Evolutionary conservation across 164 flowering plant species (phyloP), one percentile per base, ranked within the genome.

Genomic region (Dillenia suffruticosa): DNA sequence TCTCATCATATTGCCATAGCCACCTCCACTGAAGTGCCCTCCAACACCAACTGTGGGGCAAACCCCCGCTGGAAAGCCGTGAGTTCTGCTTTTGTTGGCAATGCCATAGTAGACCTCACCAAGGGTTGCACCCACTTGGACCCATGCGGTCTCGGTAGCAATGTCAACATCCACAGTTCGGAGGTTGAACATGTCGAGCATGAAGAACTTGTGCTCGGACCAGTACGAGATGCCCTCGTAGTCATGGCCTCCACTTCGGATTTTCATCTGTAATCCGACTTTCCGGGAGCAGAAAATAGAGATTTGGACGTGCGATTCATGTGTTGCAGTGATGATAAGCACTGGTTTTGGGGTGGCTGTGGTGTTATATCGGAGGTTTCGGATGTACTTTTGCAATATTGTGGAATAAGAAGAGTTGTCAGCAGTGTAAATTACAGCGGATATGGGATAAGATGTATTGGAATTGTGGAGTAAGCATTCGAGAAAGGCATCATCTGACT

Each of bases 241-340:
- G 44, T 68, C 72, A 40, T 68, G 72, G 9, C 72, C 72, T 15
- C 55, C 55, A 52, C 55, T 52, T 52, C 55, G 22, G 32, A 15
- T 52, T 52, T 22, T 52, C 22, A 52, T 17, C 17, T 52, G 55
- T 6, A 52, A 0, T 9, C 22, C 55, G 5, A 5, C 3, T 9
- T 1, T 58, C 49, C 14, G 32, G 6, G 58, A 13, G n/a, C 58
- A 56, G 11, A 56, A 32, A 3, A 56, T 45, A 32, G 46, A 11
- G 1, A 17, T 11, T 56, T 56, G 58, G 58, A 56, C 17, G 2
- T 56, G 58, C 46, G 58, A 12, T 24, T 56, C 46, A 32, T 56
- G 58, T 9, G 8, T 12, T 6, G 61, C 13, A 14, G 60, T 26
- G 8, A 45, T 6, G 5, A 58, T 44, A 15, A 58, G 1, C 2